Conservation (phyloP, 2,329 filamentous ascomycete species). For the Incumbomyces lentus region DNA sequence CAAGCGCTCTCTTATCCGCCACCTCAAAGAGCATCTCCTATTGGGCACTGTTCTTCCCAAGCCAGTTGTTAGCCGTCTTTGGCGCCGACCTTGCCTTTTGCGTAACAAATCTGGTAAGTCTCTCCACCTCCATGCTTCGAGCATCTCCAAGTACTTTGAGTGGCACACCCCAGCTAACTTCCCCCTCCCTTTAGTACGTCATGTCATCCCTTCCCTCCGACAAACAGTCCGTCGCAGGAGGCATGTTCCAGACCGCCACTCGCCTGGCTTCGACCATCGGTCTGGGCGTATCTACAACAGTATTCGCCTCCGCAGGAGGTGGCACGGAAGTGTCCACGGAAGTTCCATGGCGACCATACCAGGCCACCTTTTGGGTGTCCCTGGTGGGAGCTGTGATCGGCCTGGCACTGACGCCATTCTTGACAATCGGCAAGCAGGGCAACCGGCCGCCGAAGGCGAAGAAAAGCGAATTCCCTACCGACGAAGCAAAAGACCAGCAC, state of each 20-base stretch:
- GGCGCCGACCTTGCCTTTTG: constrained; percentile 63
- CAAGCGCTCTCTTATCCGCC: constrained; percentile 47
- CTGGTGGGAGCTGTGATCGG: constrained; percentile 16
- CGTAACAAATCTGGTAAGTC: constrained; percentile 48
- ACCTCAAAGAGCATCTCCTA: constrained; percentile 47
- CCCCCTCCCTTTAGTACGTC: constrained; percentile 49
- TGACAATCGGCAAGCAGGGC: constrained; percentile 20
- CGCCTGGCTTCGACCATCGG: constrained; percentile 50
- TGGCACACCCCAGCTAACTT: neutral
- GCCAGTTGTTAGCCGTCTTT: constrained; percentile 49
- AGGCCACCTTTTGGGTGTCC: constrained; percentile 20
- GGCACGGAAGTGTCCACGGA: constrained; percentile 9
- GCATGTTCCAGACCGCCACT: constrained; percentile 58
- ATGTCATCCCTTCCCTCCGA: constrained; percentile 52
- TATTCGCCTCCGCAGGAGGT: constrained; percentile 18
- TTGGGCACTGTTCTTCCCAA: constrained; percentile 57
- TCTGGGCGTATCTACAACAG: constrained; percentile 51
- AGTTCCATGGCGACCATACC: constrained; percentile 18
- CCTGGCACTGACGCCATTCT: constrained; percentile 18
- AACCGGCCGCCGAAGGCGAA: constrained; percentile 10
- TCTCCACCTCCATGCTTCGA: no score
- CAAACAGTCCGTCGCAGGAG: constrained; percentile 57
- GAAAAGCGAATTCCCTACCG: no score
- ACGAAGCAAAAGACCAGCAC: neutral
- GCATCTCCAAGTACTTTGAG: no score